phyloP scores from a whole-genome alignment of 495 filamentous ascomycete genomes.

The Podospora sp. region DNA sequence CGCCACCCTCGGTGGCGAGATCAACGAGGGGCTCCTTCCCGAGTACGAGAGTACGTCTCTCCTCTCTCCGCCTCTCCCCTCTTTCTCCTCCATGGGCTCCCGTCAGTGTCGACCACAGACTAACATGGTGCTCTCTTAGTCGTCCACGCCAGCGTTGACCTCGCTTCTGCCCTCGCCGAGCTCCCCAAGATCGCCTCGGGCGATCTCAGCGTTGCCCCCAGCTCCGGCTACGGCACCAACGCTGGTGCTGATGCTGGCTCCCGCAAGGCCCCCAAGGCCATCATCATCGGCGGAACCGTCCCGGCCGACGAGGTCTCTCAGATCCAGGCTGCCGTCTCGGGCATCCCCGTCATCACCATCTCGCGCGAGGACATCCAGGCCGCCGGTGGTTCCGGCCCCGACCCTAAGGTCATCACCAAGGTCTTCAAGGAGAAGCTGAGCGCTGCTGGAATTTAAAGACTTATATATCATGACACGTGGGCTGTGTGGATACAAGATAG shows the following conservation, averaged over 20 bases:
- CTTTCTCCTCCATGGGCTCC: background rate
- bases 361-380: conserved; percentile 28
- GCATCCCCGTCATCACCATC: conserved; percentile 25
- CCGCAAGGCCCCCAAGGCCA: conserved; percentile 28
- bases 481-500: too few species aligned
- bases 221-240: conserved; percentile 33
- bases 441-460: background rate
- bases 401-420: conserved; percentile 26
- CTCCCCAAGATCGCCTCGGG: conserved; percentile 31
- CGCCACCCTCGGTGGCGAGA: conserved; percentile 24
- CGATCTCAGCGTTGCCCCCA: conserved; percentile 12
- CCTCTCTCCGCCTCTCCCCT: background rate
- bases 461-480: too few species aligned
- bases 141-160: conserved; percentile 31
- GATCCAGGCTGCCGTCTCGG: conserved; percentile 25
- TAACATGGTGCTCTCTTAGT: conserved; percentile 22
- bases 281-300: conserved; percentile 36
- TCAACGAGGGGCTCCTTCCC: conserved; percentile 30
- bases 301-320: conserved; percentile 24
- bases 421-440: conserved; percentile 31
- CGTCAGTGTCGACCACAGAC: background rate
- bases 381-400: conserved; percentile 24
- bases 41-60: conserved; percentile 34
- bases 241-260: conserved; percentile 5
- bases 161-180: conserved; percentile 26